A percentile compares a stretch with the other conserved stretches of the same genome.
Evolutionary conservation across 192 early-diverging fungal genomes (phyloP).

Genomic region (Chytriomyces sp.): DNA sequence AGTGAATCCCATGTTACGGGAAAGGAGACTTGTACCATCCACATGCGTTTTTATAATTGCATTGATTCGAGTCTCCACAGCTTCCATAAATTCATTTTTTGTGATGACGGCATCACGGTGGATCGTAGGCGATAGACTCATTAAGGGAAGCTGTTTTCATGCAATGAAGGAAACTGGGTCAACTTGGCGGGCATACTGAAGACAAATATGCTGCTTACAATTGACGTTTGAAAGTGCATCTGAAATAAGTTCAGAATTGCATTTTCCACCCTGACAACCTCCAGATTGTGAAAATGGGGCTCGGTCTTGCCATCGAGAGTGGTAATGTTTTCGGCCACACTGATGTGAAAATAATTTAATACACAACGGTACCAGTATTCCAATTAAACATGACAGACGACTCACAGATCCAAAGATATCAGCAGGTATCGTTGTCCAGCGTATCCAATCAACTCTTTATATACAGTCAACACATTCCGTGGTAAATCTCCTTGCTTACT

Average conservation of each 20-base stretch:
- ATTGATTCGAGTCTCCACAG: constrained; percentile 82
- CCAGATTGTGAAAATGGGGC: constrained; percentile 68
- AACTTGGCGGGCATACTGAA: neutral
- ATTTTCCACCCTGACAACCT: constrained; percentile 67
- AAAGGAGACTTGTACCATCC: constrained; percentile 54
- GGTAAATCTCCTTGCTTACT: constrained; percentile 55
- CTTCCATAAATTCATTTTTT: constrained; percentile 89
- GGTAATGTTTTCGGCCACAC: constrained; percentile 66
- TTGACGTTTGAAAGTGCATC: constrained; percentile 76
- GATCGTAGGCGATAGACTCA: constrained; percentile 69
- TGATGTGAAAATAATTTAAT: constrained; percentile 32
- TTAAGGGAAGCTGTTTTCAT: constrained; percentile 63
- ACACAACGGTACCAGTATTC: constrained; percentile 9
- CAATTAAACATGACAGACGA: neutral
- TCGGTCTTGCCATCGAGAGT: constrained; percentile 62
- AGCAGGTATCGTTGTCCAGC: constrained; percentile 86
- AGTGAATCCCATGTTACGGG: neutral
- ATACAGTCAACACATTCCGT: constrained; percentile 68
- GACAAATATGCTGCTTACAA: constrained; percentile 58
- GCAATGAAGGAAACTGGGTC: neutral
- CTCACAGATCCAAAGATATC: constrained; percentile 77
- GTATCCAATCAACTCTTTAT: constrained; percentile 75
- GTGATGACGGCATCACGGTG: constrained; percentile 85
- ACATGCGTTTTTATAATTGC: constrained; percentile 73
- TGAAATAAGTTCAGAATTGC: constrained; percentile 79